A percentile compares a stretch with the other conserved stretches of the same genome.
Conservation (phyloP, 129 eudicot genomes). For the Ambrosia trifida region DNA sequence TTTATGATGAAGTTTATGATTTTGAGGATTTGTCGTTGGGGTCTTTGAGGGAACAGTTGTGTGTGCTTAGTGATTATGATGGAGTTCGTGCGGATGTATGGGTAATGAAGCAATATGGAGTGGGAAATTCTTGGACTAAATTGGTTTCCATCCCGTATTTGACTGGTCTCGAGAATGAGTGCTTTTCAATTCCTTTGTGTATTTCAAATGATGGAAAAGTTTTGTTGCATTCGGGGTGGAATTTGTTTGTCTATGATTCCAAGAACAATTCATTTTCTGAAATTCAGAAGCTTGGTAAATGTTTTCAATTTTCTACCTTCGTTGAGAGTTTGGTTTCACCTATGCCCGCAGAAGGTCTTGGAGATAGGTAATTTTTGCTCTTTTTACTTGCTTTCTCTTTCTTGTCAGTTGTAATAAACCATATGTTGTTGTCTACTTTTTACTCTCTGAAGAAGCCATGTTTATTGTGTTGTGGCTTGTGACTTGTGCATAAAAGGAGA, state of each 20-base stretch:
- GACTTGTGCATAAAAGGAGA: too few relatives aligned
- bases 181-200: constrained; percentile 37
- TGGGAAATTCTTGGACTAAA: constrained; percentile 66
- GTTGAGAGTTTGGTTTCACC: constrained; percentile 66
- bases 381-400: too few relatives aligned
- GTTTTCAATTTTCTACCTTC: constrained; percentile 38
- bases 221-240: constrained; percentile 32
- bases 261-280: constrained; percentile 26
- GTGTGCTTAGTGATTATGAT: constrained; percentile 41
- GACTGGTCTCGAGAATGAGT: constrained; percentile 29
- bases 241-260: constrained; percentile 40
- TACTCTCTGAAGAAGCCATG: too few relatives aligned
- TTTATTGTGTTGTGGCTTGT: too few relatives aligned
- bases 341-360: constrained; percentile 14
- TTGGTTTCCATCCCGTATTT: constrained; percentile 46
- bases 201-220: constrained; percentile 46
- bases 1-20: constrained; percentile 34
- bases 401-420: too few relatives aligned
- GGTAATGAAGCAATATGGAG: constrained; percentile 70
- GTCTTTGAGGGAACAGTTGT: constrained; percentile 42
- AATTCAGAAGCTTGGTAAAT: constrained; percentile 31
- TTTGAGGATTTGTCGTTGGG: constrained; percentile 36
- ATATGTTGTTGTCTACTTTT: too few relatives aligned
- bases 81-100: constrained; percentile 46
- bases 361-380: constrained; percentile 24